These are phyloP conservation scores for Adansonia rubrostipa DNA, from an alignment of 441 rosid species.

Conservation along the genomic window DNA sequence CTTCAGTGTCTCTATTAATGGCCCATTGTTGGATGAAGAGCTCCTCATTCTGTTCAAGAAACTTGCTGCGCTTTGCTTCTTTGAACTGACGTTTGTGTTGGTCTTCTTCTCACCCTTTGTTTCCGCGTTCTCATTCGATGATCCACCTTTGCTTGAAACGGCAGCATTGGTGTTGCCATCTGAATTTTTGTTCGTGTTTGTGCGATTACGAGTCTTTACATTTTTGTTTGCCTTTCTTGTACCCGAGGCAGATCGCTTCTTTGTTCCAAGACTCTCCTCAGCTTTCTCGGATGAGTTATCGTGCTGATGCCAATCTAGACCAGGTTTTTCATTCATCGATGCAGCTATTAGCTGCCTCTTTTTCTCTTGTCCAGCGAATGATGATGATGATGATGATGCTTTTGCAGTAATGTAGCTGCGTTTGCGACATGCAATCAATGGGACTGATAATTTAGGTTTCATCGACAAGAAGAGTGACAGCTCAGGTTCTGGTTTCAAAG, in stretches of 20 bases:
- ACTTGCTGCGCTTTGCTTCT: slow-evolving; percentile 49
- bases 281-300: slow-evolving; percentile 32
- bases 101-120: slow-evolving; percentile 42
- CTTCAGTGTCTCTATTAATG: slow-evolving; percentile 25
- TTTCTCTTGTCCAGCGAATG: slow-evolving; percentile 36
- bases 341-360: slow-evolving; percentile 33
- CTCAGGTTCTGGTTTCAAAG: slow-evolving; percentile 30
- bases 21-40: slow-evolving; percentile 32
- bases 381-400: slow-evolving; percentile 19
- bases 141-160: slow-evolving; percentile 33
- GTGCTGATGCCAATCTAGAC: slow-evolving; percentile 33
- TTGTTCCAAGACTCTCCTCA: slow-evolving; percentile 30
- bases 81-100: slow-evolving; percentile 29
- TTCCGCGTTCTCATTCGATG: slow-evolving; percentile 36
- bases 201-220: slow-evolving; percentile 15
- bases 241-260: slow-evolving; percentile 34
- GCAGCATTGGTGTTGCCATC: slow-evolving; percentile 24
- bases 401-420: slow-evolving; percentile 46
- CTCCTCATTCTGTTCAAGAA: slow-evolving; percentile 56
- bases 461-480: slow-evolving; percentile 28
- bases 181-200: slow-evolving; percentile 25
- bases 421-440: slow-evolving; percentile 51
- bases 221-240: slow-evolving; percentile 34
- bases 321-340: slow-evolving; percentile 35
- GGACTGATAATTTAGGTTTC: slow-evolving; percentile 44